These are phyloP conservation scores for Ganoderma lucidum DNA, from an alignment of 1,284 basidiomycete species.

Conservation along the genomic window DNA sequence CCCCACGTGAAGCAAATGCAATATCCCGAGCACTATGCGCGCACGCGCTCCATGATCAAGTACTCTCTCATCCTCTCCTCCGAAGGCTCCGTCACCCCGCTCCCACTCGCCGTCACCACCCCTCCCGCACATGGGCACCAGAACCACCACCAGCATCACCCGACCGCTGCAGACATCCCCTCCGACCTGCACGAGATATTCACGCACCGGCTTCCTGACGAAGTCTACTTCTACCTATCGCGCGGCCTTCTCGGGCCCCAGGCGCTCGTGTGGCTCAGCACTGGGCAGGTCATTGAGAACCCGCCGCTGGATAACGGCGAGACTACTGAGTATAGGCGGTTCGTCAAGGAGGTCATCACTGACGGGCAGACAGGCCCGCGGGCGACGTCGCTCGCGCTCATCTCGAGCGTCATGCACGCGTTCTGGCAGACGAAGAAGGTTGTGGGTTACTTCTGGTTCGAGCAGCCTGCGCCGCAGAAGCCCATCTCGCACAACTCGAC, in stretches of 20 bases:
- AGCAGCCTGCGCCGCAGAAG: slow-evolving; percentile 56
- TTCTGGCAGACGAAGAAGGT: slow-evolving; percentile 85
- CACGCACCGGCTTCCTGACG: slow-evolving; percentile 94
- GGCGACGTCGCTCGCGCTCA: slow-evolving; percentile 87
- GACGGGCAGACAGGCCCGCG: slow-evolving; percentile 92
- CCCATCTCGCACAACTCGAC: slow-evolving; percentile 78
- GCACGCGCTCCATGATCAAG: slow-evolving; percentile 92
- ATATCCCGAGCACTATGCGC: slow-evolving; percentile 90
- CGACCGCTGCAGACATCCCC: slow-evolving; percentile 89
- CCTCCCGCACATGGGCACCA: slow-evolving; percentile 56
- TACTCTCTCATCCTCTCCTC: slow-evolving; percentile 92
- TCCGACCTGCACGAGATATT: slow-evolving; percentile 95
- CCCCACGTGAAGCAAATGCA: slow-evolving; percentile 78
- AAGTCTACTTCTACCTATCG: slow-evolving; percentile 96
- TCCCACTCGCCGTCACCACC: slow-evolving; percentile 80
- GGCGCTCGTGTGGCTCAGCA: slow-evolving; percentile 91
- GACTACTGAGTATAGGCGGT: slow-evolving; percentile 92
- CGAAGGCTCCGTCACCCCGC: slow-evolving; percentile 88
- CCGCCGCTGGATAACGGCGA: slow-evolving; percentile 96
- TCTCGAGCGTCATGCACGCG: slow-evolving; percentile 79
- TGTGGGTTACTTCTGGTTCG: slow-evolving; percentile 81
- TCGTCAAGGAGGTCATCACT: slow-evolving; percentile 95
- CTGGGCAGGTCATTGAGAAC: slow-evolving; percentile 84
- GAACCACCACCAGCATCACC: slow-evolving; percentile 68
- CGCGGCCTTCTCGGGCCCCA: slow-evolving; percentile 90